These are phyloP conservation scores for Centaurea solstitialis DNA, from an alignment of 129 eudicot species.

Conservation along the genomic window DNA sequence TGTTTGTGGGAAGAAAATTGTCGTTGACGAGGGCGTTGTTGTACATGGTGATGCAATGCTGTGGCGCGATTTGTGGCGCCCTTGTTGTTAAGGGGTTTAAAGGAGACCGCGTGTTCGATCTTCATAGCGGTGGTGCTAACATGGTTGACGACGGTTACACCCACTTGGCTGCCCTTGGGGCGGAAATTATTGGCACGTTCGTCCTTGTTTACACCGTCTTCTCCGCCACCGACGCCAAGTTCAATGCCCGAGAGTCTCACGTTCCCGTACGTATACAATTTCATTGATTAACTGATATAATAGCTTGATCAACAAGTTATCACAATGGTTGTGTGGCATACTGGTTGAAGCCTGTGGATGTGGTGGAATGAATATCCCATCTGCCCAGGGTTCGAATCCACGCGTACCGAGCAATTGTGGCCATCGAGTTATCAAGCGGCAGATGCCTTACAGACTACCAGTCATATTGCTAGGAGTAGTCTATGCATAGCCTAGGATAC, in stretches of 20 bases:
- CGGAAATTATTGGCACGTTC: conserved; percentile 36
- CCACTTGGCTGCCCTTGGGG: conserved; percentile 18
- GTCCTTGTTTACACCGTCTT: conserved; percentile 76
- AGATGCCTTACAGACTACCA: too few relatives aligned
- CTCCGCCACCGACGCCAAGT: conserved; percentile 85
- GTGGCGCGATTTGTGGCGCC: conserved; percentile 42
- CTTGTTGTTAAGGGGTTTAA: conserved; percentile 67
- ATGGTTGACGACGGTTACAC: conserved; percentile 15
- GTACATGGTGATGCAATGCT: conserved; percentile 42
- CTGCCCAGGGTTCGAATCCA: too few relatives aligned
- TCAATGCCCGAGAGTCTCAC: conserved; percentile 81
- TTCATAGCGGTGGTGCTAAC: conserved; percentile 43
- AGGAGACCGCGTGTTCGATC: conserved; percentile 32
- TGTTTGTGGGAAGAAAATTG: conserved; percentile 54
- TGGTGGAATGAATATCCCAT: too few relatives aligned
- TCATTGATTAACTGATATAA: background rate
- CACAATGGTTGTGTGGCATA: too few relatives aligned
- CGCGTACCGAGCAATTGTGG: too few relatives aligned
- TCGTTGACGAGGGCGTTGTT: conserved; percentile 27
- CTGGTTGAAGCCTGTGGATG: too few relatives aligned
- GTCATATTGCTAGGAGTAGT: too few relatives aligned
- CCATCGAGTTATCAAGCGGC: too few relatives aligned
- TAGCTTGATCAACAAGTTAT: background rate
- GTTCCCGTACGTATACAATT: conserved; percentile 61
- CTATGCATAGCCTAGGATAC: too few relatives aligned